A percentile compares a stretch with the other conserved stretches of the same genome.
These are phyloP conservation scores for Yamadazyma jaroonii DNA, from an alignment of 1,139 yeast genomes.

Conservation along the genomic window DNA sequence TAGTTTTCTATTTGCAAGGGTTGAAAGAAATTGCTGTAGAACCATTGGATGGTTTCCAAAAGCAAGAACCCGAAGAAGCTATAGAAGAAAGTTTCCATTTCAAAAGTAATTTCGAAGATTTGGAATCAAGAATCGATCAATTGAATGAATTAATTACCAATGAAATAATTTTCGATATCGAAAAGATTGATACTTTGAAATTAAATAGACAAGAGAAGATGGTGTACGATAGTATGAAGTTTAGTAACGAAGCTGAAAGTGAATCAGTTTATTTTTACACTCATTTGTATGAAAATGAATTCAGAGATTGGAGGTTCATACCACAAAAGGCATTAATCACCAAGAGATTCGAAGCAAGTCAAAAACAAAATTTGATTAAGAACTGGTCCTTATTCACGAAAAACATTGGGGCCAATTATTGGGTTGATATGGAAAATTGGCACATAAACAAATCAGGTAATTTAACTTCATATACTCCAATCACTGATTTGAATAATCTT, in stretches of 20 bases:
- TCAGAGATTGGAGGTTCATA: conserved; percentile 2
- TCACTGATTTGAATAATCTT: conserved; percentile 26
- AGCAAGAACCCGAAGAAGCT: background rate
- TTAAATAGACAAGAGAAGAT: conserved; percentile 21
- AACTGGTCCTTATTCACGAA: conserved; percentile 35
- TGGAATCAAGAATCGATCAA: background rate
- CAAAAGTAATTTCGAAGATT: background rate
- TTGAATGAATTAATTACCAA: conserved; percentile 12
- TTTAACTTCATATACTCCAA: conserved; percentile 21
- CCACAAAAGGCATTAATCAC: conserved; percentile 1
- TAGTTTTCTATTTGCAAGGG: conserved; percentile 14
- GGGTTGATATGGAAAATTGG: conserved; percentile 24
- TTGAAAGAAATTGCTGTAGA: background rate
- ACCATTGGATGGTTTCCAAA: background rate
- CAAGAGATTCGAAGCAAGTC: background rate
- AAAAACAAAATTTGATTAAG: conserved; percentile 20
- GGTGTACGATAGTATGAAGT: conserved; percentile 26
- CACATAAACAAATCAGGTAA: conserved; percentile 1
- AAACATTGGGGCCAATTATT: conserved; percentile 30
- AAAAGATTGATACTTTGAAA: conserved; percentile 12
- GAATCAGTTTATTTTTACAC: conserved; percentile 2
- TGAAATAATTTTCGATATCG: conserved; percentile 18
- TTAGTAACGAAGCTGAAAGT: conserved; percentile 16
- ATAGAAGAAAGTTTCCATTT: background rate
- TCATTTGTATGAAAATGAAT: background rate